phyloP scores from a whole-genome alignment of 1,284 basidiomycete species.

The Rugosomyces carneus region DNA sequence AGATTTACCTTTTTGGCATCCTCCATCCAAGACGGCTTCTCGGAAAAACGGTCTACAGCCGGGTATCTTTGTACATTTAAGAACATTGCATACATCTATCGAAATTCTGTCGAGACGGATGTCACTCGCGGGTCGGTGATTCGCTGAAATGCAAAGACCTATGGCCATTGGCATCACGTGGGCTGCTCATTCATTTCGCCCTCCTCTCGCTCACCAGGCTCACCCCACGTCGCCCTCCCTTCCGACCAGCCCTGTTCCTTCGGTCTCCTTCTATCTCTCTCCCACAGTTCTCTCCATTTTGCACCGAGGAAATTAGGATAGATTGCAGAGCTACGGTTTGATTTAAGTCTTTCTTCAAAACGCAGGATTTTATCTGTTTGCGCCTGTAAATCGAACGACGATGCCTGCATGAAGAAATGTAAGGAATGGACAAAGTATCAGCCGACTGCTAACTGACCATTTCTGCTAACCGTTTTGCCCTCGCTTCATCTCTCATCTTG shows the following conservation, averaged over 20 bases:
- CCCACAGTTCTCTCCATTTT: slow-evolving; percentile 45
- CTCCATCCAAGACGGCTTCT: too few species aligned
- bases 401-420: slow-evolving; percentile 34
- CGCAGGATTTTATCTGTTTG: slow-evolving; percentile 61
- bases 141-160: not conserved
- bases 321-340: slow-evolving; percentile 44
- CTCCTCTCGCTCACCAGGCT: slow-evolving; percentile 25
- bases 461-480: slow-evolving; percentile 49
- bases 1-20: too few species aligned
- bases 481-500: slow-evolving; percentile 66
- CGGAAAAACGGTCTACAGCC: not conserved
- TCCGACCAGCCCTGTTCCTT: slow-evolving; percentile 20
- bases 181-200: slow-evolving; percentile 26
- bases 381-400: slow-evolving; percentile 62
- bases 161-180: not conserved
- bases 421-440: not conserved
- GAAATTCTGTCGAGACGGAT: not conserved
- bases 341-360: slow-evolving; percentile 55
- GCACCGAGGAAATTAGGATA: slow-evolving; percentile 65
- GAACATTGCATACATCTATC: not conserved
- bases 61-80: not conserved
- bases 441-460: slow-evolving; percentile 34
- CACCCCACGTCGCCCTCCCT: slow-evolving; percentile 5
- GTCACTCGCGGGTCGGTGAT: not conserved
- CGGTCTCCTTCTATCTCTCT: slow-evolving; percentile 23